Percentiles rank a stretch among this genome's conserved stretches.
Evolutionary conservation across 129 eudicot species (phyloP).

Genomic region (Dittrichia graveolens): DNA sequence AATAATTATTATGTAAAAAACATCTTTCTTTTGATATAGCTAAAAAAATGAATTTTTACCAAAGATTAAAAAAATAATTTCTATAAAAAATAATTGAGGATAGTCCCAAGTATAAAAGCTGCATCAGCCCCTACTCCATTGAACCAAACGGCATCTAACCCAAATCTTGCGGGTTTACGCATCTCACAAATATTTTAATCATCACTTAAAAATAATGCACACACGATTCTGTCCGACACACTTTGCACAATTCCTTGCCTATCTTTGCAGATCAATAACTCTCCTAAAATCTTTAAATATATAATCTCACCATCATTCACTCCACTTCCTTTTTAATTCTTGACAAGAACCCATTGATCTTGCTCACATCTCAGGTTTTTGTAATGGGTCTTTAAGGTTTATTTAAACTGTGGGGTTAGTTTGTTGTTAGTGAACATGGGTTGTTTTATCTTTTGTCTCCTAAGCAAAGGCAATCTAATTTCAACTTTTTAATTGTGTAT

Average conservation of each 20-base stretch:
- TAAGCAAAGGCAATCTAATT: conserved; percentile 37
- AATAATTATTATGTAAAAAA: not conserved
- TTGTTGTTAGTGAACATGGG: conserved; percentile 40
- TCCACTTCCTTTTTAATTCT: not conserved
- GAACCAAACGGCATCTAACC: conserved; percentile 21
- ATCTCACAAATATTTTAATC: conserved; percentile 1
- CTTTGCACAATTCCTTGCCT: conserved; percentile 22
- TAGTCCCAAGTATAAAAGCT: conserved; percentile 12
- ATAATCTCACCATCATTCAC: conserved; percentile 12
- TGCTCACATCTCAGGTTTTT: not conserved
- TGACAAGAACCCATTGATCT: conserved; percentile 25
- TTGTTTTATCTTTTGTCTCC: conserved; percentile 38
- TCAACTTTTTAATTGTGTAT: conserved; percentile 27
- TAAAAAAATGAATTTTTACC: not conserved
- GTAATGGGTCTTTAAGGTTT: conserved; percentile 23
- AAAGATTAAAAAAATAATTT: not conserved
- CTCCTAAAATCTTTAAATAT: not conserved
- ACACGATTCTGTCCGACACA: conserved; percentile 37
- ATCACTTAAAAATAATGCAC: conserved; percentile 30
- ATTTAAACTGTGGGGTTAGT: conserved; percentile 32
- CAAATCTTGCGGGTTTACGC: conserved; percentile 24
- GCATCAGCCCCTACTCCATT: not conserved
- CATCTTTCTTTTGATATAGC: not conserved
- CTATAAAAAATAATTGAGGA: not conserved
- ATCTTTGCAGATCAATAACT: conserved; percentile 31